Evolutionary conservation across 2,329 filamentous ascomycete species (phyloP).

Genomic region (Penicillium janthinellum): DNA sequence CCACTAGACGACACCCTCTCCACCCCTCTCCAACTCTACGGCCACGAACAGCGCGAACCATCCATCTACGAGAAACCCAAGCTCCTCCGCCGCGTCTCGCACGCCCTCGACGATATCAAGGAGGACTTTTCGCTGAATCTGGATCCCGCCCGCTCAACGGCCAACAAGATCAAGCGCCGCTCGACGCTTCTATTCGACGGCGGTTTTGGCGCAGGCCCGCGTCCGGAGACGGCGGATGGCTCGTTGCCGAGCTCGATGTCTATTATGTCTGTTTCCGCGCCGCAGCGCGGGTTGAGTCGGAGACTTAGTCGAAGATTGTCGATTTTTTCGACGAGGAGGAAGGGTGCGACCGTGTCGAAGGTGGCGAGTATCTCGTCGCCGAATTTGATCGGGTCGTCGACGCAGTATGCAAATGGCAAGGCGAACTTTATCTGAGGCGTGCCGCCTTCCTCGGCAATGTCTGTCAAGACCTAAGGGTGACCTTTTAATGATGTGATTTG

Average conservation of each 20-base stretch:
- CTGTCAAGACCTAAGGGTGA: neutral
- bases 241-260: constrained; percentile 28
- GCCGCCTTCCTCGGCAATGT: neutral
- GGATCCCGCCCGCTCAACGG: constrained; percentile 20
- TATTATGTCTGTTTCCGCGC: constrained; percentile 26
- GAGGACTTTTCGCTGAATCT: constrained; percentile 35
- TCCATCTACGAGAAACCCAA: constrained; percentile 34
- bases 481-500: neutral
- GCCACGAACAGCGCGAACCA: constrained; percentile 37
- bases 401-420: constrained; percentile 24
- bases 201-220: constrained; percentile 10
- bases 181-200: constrained; percentile 29
- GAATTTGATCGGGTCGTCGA: constrained; percentile 38
- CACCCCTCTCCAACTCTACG: constrained; percentile 37
- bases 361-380: constrained; percentile 35
- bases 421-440: constrained; percentile 16
- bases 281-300: constrained; percentile 28
- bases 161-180: constrained; percentile 33
- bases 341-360: constrained; percentile 12
- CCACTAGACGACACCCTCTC: constrained; percentile 34
- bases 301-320: constrained; percentile 29
- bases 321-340: constrained; percentile 26
- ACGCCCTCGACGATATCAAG: constrained; percentile 40
- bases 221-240: constrained; percentile 18
- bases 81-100: constrained; percentile 36